A percentile compares a stretch with the other conserved stretches of the same genome.
Evolutionary conservation across 805 yeast species (phyloP).

Genomic region (Candida stauntonica): DNA sequence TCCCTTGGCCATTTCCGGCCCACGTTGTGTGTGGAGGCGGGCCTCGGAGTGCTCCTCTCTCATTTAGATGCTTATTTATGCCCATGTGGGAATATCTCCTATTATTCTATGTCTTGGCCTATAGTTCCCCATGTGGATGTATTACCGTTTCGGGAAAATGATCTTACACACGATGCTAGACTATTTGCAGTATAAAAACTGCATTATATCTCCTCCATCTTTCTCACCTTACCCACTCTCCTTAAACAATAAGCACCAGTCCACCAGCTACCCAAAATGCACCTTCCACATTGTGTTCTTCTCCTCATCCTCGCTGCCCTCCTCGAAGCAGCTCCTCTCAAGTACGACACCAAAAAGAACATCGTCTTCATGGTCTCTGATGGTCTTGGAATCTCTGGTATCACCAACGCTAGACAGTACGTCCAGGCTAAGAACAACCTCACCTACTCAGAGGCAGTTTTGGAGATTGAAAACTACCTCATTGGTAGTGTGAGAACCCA

Average conservation of each 20-base stretch:
- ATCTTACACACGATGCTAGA: too few species aligned
- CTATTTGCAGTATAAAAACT: too few species aligned
- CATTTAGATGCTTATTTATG: too few species aligned
- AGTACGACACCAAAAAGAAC: constrained; percentile 49
- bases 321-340: constrained; percentile 23
- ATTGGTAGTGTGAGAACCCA: constrained; percentile 86
- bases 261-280: constrained; percentile 11
- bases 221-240: not conserved
- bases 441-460: constrained; percentile 49
- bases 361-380: constrained; percentile 86
- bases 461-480: constrained; percentile 60
- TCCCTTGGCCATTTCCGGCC: too few species aligned
- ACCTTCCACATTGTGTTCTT: constrained; percentile 22
- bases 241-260: not conserved
- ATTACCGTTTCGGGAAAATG: too few species aligned
- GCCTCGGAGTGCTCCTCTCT: too few species aligned
- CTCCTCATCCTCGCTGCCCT: constrained; percentile 21
- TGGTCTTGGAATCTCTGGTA: constrained; percentile 88
- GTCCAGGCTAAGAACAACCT: constrained; percentile 48
- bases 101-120: too few species aligned
- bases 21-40: too few species aligned
- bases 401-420: constrained; percentile 74
- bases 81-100: too few species aligned
- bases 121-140: too few species aligned
- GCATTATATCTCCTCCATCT: too few species aligned